Evolutionary conservation across 2,329 filamentous ascomycete species (phyloP).

Genomic region (Nemania sp.): DNA sequence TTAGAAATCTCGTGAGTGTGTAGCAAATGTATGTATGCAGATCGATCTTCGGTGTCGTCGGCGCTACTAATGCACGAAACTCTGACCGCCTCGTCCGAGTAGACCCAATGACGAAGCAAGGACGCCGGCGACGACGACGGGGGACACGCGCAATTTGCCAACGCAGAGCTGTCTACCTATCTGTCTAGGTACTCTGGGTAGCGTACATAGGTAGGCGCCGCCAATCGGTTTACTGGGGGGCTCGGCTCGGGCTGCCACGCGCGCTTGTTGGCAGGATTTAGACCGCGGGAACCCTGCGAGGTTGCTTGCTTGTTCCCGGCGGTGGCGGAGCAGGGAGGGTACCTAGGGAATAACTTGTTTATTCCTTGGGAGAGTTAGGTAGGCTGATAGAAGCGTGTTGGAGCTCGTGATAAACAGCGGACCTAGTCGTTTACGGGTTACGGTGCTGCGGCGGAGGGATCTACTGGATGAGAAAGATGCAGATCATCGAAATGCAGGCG

Average conservation of each 20-base stretch:
- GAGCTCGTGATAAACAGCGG: conserved; percentile 22
- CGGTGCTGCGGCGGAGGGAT: conserved; percentile 13
- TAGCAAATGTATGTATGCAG: neutral
- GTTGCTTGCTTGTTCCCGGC: neutral
- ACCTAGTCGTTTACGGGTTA: neutral
- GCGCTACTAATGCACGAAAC: conserved; percentile 18
- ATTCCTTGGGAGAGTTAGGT: neutral
- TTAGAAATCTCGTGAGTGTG: too few species aligned
- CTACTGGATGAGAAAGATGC: conserved; percentile 22
- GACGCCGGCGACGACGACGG: conserved; percentile 1
- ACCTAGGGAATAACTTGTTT: neutral
- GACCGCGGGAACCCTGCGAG: conserved; percentile 7
- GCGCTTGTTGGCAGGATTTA: conserved; percentile 20
- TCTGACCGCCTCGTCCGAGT: conserved; percentile 18
- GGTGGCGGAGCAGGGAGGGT: conserved; percentile 8
- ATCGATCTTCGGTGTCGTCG: conserved; percentile 17
- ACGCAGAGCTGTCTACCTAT: too few species aligned
- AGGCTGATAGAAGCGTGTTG: neutral
- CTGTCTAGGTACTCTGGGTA: too few species aligned
- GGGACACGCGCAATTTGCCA: conserved; percentile 37
- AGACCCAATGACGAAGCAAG: conserved; percentile 29
- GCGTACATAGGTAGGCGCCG: conserved; percentile 12
- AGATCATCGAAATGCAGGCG: conserved; percentile 23
- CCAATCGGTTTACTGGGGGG: conserved; percentile 24
- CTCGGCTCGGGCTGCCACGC: conserved; percentile 30